A percentile compares a stretch with the other conserved stretches of the same genome.
Conservation (phyloP, 179 eudicot species). For the Beta macrorhiza region DNA sequence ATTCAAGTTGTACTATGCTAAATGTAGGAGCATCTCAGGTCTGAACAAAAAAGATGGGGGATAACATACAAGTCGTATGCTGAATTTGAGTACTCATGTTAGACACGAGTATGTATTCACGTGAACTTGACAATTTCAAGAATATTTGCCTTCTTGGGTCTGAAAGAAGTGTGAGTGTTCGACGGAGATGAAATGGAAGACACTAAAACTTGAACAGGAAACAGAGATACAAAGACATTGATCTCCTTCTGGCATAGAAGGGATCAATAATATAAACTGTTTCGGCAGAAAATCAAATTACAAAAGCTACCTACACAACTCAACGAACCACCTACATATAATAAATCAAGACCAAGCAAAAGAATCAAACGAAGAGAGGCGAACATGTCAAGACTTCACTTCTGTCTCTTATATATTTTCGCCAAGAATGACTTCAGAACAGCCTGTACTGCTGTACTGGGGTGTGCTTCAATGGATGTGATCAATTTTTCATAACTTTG, state of each 20-base stretch:
- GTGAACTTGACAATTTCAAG: too few species aligned
- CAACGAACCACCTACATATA: constrained; percentile 7
- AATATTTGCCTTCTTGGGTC: too few species aligned
- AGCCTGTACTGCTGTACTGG: constrained; percentile 61
- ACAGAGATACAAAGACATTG: constrained; percentile 5
- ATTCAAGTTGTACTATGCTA: neutral
- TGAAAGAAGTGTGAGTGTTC: neutral
- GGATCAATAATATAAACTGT: constrained; percentile 11
- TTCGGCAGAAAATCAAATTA: constrained; percentile 13
- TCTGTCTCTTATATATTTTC: constrained; percentile 77
- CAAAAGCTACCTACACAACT: neutral
- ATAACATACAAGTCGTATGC: too few species aligned
- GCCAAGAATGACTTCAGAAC: constrained; percentile 71
- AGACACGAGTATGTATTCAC: too few species aligned
- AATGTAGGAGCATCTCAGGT: neutral
- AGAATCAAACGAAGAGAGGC: neutral
- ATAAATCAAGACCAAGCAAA: neutral
- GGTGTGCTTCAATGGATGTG: constrained; percentile 61
- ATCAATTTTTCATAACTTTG: constrained; percentile 56
- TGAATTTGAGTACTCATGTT: too few species aligned
- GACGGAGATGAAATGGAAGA: neutral
- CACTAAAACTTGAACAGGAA: neutral
- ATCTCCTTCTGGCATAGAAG: constrained; percentile 13
- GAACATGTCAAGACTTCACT: constrained; percentile 34
- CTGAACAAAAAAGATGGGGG: neutral